Evolutionary conservation across 83 land plant genomes (phyloP).

Genomic region (Picea mariana): DNA sequence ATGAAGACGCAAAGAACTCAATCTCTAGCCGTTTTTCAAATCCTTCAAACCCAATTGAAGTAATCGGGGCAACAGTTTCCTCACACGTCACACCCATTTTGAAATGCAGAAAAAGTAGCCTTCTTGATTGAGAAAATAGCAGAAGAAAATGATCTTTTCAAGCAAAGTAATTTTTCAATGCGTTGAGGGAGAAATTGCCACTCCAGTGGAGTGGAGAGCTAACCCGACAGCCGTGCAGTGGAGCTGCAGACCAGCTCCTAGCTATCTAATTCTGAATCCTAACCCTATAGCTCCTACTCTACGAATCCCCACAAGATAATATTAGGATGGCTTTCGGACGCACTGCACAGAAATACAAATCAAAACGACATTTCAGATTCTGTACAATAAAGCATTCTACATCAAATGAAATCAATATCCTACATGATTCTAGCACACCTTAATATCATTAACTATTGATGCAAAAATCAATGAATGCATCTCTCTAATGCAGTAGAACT

Average conservation of each 20-base stretch:
- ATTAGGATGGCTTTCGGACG: constrained; percentile 42
- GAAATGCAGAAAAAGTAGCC: not conserved
- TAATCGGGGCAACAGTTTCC: too few relatives aligned
- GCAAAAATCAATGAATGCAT: not conserved
- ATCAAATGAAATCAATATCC: too few relatives aligned
- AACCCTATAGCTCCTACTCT: too few relatives aligned
- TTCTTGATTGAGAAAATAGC: not conserved
- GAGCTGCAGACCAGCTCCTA: not conserved
- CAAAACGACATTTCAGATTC: not conserved
- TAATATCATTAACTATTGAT: too few relatives aligned
- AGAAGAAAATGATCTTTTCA: too few relatives aligned
- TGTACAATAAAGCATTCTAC: too few relatives aligned
- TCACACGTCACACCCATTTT: too few relatives aligned
- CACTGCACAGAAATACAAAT: constrained; percentile 22
- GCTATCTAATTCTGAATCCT: not conserved
- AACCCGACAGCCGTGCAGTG: constrained; percentile 8
- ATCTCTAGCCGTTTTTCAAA: too few relatives aligned
- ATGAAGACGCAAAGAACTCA: too few relatives aligned
- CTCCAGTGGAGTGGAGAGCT: constrained; percentile 7
- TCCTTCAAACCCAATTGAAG: too few relatives aligned
- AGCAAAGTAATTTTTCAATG: not conserved
- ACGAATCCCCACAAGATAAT: not conserved
- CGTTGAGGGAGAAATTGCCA: constrained; percentile 17
- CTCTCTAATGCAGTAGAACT: not conserved
- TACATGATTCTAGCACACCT: too few relatives aligned